These are phyloP conservation scores for Stramenopiles sp. DNA, from an alignment of 352 stramenopile species.

Conservation along the genomic window DNA sequence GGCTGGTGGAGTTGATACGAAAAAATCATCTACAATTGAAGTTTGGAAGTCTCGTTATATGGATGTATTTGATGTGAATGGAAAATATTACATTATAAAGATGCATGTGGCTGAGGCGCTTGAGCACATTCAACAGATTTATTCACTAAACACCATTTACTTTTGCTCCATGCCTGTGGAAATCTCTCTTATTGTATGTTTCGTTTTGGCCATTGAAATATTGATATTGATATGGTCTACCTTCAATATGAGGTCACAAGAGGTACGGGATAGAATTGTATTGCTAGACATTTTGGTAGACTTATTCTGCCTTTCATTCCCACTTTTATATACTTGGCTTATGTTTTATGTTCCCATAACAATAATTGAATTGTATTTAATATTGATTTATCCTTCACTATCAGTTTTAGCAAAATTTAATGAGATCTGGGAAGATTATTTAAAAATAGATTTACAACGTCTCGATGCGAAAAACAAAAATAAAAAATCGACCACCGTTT, in stretches of 20 bases:
- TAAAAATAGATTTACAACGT: not conserved
- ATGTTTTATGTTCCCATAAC: not conserved
- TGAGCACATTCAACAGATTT: not conserved
- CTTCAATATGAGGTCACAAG: not conserved
- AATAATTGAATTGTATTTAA: not conserved
- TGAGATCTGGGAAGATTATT: not conserved
- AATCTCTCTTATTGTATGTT: not conserved
- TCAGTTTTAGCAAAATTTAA: not conserved
- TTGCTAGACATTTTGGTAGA: not conserved
- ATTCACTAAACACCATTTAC: not conserved
- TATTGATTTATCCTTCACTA: not conserved
- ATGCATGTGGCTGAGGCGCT: not conserved
- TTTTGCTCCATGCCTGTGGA: not conserved
- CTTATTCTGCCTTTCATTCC: not conserved
- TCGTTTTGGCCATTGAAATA: not conserved
- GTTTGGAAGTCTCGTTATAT: too few species aligned
- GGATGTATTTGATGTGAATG: not conserved
- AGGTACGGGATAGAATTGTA: not conserved
- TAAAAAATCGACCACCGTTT: not conserved
- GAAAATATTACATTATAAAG: not conserved
- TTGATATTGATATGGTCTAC: not conserved
- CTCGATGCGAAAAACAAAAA: not conserved
- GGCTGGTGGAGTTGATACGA: too few species aligned
- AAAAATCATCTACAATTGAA: too few species aligned
- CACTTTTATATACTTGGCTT: not conserved